phyloP scores from a whole-genome alignment of 139 green algal species.

The Asterochloris sp. region DNA sequence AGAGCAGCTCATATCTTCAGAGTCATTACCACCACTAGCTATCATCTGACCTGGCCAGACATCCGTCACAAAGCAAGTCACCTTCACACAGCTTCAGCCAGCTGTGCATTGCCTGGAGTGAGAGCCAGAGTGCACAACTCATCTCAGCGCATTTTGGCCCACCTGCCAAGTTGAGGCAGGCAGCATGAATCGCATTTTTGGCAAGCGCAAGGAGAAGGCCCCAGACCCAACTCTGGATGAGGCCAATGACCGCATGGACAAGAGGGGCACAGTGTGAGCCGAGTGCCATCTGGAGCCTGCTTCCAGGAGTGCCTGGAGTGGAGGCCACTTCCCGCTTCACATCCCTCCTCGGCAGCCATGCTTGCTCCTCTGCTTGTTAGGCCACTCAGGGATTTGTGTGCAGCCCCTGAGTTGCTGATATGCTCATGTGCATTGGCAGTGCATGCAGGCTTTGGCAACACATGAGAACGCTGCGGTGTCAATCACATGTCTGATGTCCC shows the following conservation, averaged over 20 bases:
- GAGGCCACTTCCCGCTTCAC: not conserved
- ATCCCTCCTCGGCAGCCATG: not conserved
- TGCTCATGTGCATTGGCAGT: not conserved
- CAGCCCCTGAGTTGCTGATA: not conserved
- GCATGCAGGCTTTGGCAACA: too few relatives aligned
- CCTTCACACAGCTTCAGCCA: too few relatives aligned
- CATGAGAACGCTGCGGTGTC: not conserved
- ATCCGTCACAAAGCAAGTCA: too few relatives aligned
- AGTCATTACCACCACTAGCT: too few relatives aligned
- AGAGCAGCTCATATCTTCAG: too few relatives aligned
- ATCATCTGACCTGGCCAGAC: too few relatives aligned
- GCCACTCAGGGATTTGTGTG: not conserved
- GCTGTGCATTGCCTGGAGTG: too few relatives aligned
- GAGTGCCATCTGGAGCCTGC: too few relatives aligned
- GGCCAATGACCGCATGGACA: constrained; percentile 47
- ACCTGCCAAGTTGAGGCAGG: not conserved
- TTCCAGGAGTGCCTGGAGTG: not conserved
- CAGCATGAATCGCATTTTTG: constrained; percentile 90
- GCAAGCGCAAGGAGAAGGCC: constrained; percentile 68
- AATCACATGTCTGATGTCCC: not conserved
- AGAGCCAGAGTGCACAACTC: too few relatives aligned
- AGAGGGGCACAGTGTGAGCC: constrained; percentile 50
- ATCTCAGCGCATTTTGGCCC: too few relatives aligned
- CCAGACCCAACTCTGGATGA: constrained; percentile 79
- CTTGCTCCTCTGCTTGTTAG: not conserved